Percentiles rank a stretch among this genome's conserved stretches.
These are phyloP conservation scores for Volvariella surrecta DNA, from an alignment of 1,284 basidiomycete genomes.

Conservation along the genomic window DNA sequence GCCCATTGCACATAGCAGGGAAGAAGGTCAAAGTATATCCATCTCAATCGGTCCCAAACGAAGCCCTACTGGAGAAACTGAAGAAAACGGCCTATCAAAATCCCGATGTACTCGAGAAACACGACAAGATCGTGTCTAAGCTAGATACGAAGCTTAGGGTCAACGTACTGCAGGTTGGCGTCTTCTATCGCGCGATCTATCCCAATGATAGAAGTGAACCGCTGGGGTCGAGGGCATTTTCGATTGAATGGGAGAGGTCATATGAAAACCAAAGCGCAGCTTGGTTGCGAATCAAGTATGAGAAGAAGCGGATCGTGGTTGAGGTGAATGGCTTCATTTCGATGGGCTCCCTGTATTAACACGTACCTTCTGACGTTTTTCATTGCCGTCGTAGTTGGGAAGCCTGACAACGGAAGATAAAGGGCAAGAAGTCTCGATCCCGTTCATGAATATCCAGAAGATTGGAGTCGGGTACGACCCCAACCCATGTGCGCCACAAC, in stretches of 20 bases:
- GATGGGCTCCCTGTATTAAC: not conserved
- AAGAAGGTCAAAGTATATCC: slow-evolving; percentile 31
- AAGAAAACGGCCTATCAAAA: slow-evolving; percentile 53
- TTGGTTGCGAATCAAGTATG: slow-evolving; percentile 53
- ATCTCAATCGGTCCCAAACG: slow-evolving; percentile 14
- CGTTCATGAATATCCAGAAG: slow-evolving; percentile 48
- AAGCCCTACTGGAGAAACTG: slow-evolving; percentile 25
- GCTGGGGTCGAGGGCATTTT: slow-evolving; percentile 43
- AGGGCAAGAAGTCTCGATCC: slow-evolving; percentile 42
- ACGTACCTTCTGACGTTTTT: not conserved
- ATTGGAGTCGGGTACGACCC: slow-evolving; percentile 49
- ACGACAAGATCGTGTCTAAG: slow-evolving; percentile 32
- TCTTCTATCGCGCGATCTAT: slow-evolving; percentile 32
- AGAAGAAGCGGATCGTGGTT: slow-evolving; percentile 54
- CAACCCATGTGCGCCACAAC: slow-evolving; percentile 31
- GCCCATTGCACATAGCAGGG: slow-evolving; percentile 26
- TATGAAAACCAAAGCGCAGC: slow-evolving; percentile 35
- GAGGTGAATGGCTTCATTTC: slow-evolving; percentile 35
- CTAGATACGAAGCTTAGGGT: slow-evolving; percentile 43
- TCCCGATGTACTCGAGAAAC: slow-evolving; percentile 50
- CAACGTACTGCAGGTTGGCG: slow-evolving; percentile 53
- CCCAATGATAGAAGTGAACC: slow-evolving; percentile 22
- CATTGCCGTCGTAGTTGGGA: slow-evolving; percentile 35
- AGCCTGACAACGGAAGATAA: slow-evolving; percentile 41
- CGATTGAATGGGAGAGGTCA: slow-evolving; percentile 51